A percentile compares a stretch with the other conserved stretches of the same genome.
Conservation (phyloP, 768 basidiomycete genomes). For the Sarcodon sp. region DNA sequence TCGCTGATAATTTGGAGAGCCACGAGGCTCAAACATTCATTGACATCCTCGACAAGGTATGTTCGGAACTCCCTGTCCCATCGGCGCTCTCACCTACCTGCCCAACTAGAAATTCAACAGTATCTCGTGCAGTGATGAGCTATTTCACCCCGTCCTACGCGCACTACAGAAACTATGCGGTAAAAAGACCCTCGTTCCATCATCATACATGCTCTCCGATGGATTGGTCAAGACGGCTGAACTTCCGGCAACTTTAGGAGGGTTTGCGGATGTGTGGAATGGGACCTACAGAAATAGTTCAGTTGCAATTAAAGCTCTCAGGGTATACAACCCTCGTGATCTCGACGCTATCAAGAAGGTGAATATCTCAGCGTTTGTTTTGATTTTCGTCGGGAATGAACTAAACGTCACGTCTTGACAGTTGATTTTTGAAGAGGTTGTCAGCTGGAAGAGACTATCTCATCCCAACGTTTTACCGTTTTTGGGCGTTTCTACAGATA, state of each 20-base stretch:
- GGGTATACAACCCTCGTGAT: neutral
- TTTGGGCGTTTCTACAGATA: neutral
- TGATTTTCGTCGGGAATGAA: neutral
- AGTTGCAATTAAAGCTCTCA: slow-evolving; percentile 2
- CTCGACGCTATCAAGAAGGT: neutral
- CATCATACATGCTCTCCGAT: neutral
- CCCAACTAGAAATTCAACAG: neutral
- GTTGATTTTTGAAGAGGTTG: slow-evolving; percentile 2
- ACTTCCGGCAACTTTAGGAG: slow-evolving; percentile 1
- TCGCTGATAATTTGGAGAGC: no score
- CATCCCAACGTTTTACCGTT: slow-evolving; percentile 2
- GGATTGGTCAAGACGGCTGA: neutral
- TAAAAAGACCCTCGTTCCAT: neutral
- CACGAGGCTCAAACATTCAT: neutral
- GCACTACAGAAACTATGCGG: neutral
- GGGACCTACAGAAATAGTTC: neutral
- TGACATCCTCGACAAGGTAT: neutral
- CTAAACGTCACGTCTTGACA: neutral
- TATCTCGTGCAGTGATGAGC: neutral
- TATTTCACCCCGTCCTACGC: neutral
- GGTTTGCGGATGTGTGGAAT: slow-evolving; percentile 4
- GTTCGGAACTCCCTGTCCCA: neutral
- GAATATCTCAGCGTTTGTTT: neutral
- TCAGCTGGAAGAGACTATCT: slow-evolving; percentile 1
- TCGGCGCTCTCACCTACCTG: neutral